Conservation (phyloP, 116 monocot genomes). For the Thalassia testudinum region DNA sequence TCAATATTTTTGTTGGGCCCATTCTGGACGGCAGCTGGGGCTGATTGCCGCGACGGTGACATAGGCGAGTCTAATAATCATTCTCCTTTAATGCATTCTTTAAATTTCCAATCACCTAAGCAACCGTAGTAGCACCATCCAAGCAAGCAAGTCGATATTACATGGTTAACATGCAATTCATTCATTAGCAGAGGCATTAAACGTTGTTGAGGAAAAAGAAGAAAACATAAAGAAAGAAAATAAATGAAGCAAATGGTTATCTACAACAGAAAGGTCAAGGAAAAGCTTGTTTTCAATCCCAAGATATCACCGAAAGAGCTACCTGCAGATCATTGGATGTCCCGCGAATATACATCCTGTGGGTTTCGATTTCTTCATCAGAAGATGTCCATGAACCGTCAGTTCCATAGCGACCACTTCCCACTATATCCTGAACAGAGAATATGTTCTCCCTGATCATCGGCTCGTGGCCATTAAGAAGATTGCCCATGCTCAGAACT, state of each 20-base stretch:
- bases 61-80: too few species aligned
- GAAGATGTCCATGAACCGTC: conserved; percentile 7
- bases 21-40: too few species aligned
- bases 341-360: conserved; percentile 82
- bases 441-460: conserved; percentile 78
- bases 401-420: conserved; percentile 40
- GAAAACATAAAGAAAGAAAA: neutral
- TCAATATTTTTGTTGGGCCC: too few species aligned
- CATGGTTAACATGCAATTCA: neutral
- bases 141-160: neutral
- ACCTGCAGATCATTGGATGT: conserved; percentile 89
- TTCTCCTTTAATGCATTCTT: too few species aligned
- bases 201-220: neutral
- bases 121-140: neutral
- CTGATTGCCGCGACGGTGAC: too few species aligned
- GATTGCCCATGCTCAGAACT: conserved; percentile 98
- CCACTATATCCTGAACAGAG: conserved; percentile 26
- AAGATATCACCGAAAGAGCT: conserved; percentile 81
- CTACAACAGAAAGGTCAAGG: neutral
- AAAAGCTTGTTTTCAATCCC: conserved; percentile 32
- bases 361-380: conserved; percentile 47
- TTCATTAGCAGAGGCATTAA: neutral
- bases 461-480: conserved; percentile 94
- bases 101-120: neutral
- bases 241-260: neutral